Evolutionary conservation across 2,329 filamentous ascomycete genomes (phyloP), one percentile per base, ranked within the genome.

Genomic region (Pseudocercospora pini-densiflorae): DNA sequence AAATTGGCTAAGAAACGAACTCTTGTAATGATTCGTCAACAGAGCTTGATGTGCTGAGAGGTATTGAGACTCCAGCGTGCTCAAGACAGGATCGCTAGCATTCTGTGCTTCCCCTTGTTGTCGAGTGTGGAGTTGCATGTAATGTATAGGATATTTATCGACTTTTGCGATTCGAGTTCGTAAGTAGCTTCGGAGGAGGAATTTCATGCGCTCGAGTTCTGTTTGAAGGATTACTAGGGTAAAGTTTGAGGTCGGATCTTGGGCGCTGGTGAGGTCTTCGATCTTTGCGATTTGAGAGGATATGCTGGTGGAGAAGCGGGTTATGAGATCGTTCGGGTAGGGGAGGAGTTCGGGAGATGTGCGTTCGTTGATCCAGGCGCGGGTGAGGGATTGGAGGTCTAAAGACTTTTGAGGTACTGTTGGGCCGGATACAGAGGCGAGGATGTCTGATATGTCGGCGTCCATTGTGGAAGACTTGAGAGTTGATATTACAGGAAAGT

Each of bases 201-300:
- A 99, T 81, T 97, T 97, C 81, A 92, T 96, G 54, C 95, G 86
- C 78, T 97, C 94, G 62, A 99, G 87, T 81, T 99, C 95, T 6
- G 96, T 98, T 83, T 99, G 95, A 62, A 97, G 89, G 68, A 99
- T 91, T 58, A 97, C 97, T 75, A 98, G 89, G 68, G 89, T 89
- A 78, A 99, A 97, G 78, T 97, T 98, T 70, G 92, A 90, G 79
- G 92, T 93, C 55, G 94, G 91, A 75, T 97, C 93, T 88, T 94
- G 91, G 8, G 54, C n/a, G 68, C 91, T 91, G 12, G 91, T 94
- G 85, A 94, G 78, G 68, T 83, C 78, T 74, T 85, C 84, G 27
- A 85, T 81, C 12, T 66, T 68, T 21, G 72, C 71, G 54, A 77
- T 75, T 69, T 77, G 67, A 12, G 64, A 45, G 47, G 65, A 71